phyloP scores from a whole-genome alignment of 192 early-diverging fungal genomes.

The Geranomyces variabilis region DNA sequence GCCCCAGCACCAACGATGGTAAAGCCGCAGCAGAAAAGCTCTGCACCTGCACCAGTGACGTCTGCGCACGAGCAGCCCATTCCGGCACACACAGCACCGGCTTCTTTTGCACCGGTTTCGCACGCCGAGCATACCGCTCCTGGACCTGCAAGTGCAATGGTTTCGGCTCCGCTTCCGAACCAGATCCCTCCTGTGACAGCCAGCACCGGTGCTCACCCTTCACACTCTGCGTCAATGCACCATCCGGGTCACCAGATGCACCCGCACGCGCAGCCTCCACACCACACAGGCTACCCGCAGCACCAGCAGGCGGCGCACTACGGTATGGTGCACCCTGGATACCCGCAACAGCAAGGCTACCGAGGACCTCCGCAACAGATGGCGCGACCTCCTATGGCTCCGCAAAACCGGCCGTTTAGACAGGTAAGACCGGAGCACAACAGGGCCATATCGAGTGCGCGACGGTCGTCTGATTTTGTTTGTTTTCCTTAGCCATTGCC shows the following conservation, averaged over 20 bases:
- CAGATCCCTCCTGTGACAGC: no score
- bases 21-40: background rate
- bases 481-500: background rate
- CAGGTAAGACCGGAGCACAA: background rate
- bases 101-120: background rate
- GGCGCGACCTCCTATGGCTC: constrained; percentile 1
- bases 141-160: no score
- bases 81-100: background rate
- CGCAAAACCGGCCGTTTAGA: background rate
- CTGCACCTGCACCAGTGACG: background rate
- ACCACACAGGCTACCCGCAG: background rate
- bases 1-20: background rate
- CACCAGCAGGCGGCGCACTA: background rate
- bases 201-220: no score
- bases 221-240: no score
- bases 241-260: background rate
- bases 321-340: constrained; percentile 1
- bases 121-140: no score
- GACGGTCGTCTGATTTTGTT: background rate
- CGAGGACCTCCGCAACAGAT: background rate
- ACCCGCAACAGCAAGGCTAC: background rate
- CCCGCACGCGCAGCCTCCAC: background rate
- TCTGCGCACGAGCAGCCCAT: background rate
- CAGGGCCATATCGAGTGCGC: no score
- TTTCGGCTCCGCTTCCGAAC: no score